These are phyloP conservation scores for Taphrina wiesneri DNA, from an alignment of 1,139 yeast genomes.

Conservation along the genomic window DNA sequence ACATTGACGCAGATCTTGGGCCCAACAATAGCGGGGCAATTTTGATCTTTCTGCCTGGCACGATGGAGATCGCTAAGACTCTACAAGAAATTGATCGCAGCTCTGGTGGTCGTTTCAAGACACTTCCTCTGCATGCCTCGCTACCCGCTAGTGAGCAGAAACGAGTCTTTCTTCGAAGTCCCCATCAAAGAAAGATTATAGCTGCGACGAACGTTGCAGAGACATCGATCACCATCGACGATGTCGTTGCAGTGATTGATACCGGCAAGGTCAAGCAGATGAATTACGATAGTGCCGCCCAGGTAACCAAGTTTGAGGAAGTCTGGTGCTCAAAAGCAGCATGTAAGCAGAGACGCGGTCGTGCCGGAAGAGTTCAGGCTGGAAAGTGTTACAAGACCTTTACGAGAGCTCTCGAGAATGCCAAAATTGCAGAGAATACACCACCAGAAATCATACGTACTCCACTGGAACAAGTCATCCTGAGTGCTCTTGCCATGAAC, in stretches of 20 bases:
- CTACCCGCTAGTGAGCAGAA: conserved; percentile 79
- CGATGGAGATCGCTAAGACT: conserved; percentile 75
- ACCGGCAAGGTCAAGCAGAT: conserved; percentile 81
- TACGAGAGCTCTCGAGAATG: conserved; percentile 60
- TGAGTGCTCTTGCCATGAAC: conserved; percentile 88
- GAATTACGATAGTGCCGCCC: conserved; percentile 64
- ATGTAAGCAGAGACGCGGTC: conserved; percentile 89
- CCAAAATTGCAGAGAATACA: conserved; percentile 67
- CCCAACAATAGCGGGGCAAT: conserved; percentile 62
- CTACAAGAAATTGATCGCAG: conserved; percentile 46
- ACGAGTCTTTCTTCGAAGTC: conserved; percentile 57
- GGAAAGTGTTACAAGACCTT: conserved; percentile 83
- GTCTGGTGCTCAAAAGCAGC: conserved; percentile 90
- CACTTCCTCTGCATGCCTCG: conserved; percentile 85
- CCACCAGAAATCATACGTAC: conserved; percentile 86
- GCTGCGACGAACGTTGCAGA: conserved; percentile 84
- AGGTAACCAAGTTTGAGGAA: conserved; percentile 72
- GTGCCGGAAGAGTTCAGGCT: conserved; percentile 92
- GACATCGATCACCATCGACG: conserved; percentile 88
- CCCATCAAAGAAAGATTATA: conserved; percentile 67
- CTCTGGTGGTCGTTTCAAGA: conserved; percentile 43
- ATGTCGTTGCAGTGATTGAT: conserved; percentile 89
- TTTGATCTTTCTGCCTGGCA: conserved; percentile 84
- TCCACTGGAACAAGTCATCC: conserved; percentile 75
- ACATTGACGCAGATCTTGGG: conserved; percentile 55